A percentile compares a stretch with the other conserved stretches of the same genome.
Evolutionary conservation across 2,329 filamentous ascomycete species (phyloP).

Genomic region (Hymenoscyphus occultus): DNA sequence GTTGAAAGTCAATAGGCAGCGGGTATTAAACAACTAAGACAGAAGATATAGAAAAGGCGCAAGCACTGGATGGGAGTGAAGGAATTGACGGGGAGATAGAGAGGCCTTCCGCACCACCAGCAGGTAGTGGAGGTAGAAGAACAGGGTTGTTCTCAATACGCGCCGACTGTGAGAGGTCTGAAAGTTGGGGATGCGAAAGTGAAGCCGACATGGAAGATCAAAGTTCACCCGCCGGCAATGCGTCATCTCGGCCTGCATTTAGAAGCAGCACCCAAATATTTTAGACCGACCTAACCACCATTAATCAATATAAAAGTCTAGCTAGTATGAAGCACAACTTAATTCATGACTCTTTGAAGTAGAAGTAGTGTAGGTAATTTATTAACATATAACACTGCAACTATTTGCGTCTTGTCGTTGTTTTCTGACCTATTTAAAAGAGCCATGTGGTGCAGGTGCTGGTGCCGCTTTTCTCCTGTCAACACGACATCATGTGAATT

Average conservation of each 20-base stretch:
- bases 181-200: not conserved
- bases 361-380: not conserved
- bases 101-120: not conserved
- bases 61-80: not conserved
- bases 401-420: not conserved
- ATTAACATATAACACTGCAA: too few species aligned
- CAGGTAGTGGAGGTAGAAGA: not conserved
- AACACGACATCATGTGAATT: slow-evolving; percentile 3
- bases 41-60: too few species aligned
- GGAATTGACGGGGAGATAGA: not conserved
- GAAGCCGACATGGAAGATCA: not conserved
- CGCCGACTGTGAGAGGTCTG: not conserved
- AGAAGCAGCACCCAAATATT: not conserved
- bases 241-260: not conserved
- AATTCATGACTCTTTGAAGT: not conserved
- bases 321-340: too few species aligned
- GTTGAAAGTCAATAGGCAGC: not conserved
- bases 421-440: not conserved
- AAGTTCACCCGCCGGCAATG: not conserved
- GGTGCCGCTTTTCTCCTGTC: not conserved
- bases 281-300: not conserved
- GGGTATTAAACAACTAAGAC: not conserved
- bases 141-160: not conserved
- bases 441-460: not conserved
- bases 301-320: not conserved